Evolutionary conservation across 2,329 filamentous ascomycete species (phyloP), one percentile per base, ranked within the genome.

Genomic region (Aureobasidium sp.): DNA sequence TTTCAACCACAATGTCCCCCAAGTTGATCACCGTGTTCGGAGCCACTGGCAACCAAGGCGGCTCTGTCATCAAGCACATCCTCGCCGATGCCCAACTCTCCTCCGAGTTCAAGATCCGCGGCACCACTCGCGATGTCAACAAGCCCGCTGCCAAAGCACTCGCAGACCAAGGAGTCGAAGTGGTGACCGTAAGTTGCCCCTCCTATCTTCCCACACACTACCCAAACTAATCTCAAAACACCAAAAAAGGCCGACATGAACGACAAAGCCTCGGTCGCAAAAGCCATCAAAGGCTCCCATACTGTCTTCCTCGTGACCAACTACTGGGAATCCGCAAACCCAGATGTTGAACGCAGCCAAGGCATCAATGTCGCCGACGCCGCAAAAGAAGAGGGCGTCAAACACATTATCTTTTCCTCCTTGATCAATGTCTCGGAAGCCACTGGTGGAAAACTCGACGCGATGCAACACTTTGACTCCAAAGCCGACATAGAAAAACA

Each of bases 1-100:
- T 0, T 15, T 27, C 12, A 39, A 29, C 20, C 36, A 31, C n/a
- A 2, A 55, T 55, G 51, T 56, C 52, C 25, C 44, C 52, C 17
- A 56, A 56, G 17, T 39, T 42, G 17, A 59, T 60, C n/a, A 80
- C 79, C 48, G 76, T 87, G 14, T 81, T 86, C 66, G 83, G 83
- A 31, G 80, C 83, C 47, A 86, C 83, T 20, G 83, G 84, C 63
- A 79, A 81, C 63, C 84, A 87, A 72, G 85, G 85, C 53, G 80
- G 81, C 64, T 82, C 81, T 9, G 76, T 86, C 49, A 79, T 83
- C 56, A 70, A 74, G 36, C 67, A 69, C 42, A 69, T 82, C 20
- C 74, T 80, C 12, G 65, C 69, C 27, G 73, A 76, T 67, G 71
- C 79, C 0, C 72, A 77, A 52, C 73, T 82, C 1, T 75, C 74